These are phyloP conservation scores for Chlamydomonas sp. DNA, from an alignment of 139 green algal species.

Conservation along the genomic window DNA sequence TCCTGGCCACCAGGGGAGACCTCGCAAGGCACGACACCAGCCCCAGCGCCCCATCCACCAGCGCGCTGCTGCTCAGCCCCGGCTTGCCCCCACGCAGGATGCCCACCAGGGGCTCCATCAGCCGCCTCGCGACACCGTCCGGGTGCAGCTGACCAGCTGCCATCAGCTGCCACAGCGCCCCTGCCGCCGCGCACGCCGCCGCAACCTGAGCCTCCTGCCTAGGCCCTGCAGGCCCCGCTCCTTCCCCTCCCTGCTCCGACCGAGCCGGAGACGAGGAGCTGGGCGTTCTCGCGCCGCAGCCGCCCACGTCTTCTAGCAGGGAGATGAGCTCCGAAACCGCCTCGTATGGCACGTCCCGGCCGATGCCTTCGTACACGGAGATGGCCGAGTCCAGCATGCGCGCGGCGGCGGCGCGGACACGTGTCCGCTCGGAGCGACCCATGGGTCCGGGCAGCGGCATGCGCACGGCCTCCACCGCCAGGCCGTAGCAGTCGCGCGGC, in stretches of 20 bases:
- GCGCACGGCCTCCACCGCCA: constrained; percentile 4
- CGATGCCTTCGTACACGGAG: constrained; percentile 15
- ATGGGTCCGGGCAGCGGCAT: background rate
- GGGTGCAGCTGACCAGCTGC: constrained; percentile 13
- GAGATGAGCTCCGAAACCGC: background rate
- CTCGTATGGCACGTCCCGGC: background rate
- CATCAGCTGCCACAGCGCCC: constrained; percentile 37
- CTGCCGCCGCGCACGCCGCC: background rate
- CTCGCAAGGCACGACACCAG: constrained; percentile 24
- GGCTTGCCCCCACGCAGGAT: background rate
- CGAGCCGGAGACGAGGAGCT: background rate
- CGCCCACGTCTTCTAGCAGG: background rate
- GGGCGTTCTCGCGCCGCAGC: background rate
- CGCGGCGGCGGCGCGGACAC: constrained; percentile 14
- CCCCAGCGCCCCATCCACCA: background rate
- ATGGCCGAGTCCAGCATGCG: constrained; percentile 23
- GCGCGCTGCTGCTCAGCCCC: background rate
- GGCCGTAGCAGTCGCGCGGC: background rate
- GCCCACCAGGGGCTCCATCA: background rate
- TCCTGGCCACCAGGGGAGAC: background rate
- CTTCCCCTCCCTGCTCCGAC: background rate
- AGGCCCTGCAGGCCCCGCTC: background rate
- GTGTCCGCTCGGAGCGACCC: background rate
- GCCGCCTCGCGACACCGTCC: background rate
- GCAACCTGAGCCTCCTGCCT: background rate